Evolutionary conservation across 2,329 filamentous ascomycete genomes (phyloP), one percentile per base, ranked within the genome.

Genomic region (Diaporthe longicolla): DNA sequence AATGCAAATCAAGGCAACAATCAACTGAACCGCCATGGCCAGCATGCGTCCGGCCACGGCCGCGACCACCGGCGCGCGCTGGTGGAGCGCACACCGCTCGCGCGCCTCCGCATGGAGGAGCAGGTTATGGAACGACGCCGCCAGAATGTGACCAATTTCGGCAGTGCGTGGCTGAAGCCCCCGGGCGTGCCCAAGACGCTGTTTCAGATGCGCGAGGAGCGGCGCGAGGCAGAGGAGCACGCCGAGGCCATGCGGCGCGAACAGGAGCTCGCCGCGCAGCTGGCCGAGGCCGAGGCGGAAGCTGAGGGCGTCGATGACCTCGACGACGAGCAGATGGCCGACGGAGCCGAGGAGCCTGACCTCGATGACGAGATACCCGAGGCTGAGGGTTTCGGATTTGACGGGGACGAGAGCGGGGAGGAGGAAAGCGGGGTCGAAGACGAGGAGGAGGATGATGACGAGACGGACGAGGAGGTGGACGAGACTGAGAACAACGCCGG

Each of bases 131-230:
- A 92, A 71, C 89, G 93, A 11, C 94, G 96, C 61, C 95, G 95
- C 79, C 85, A 90, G 63, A 95, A 96, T 77, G 93, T 98, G 40
- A 90, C 93, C 63, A 94, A 95, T 79, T 98, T 97, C 81, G 97
- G 97, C 75, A 93, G 92, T 77, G 90, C 90, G 58, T 99, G 97
- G 97, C 92, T 99, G 72, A 94, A 93, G 74, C 97, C 97, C 0
- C 95, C 95, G 0, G 97, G 96, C 10, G 89, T 98, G 72, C 83
- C 91, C 73, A 99, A 98, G 87, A 98, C 96, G 1, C 90, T 98
- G 74, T 93, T 97, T 81, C 95, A 97, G 76, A 90, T 95, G 84
- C 92, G 93, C 55, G 97, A 99, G 83, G 97, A 99, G 85, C 91
- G 93, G 77, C 90, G 93, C 15, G 97, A 99, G 85, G 90, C 94